Evolutionary conservation across 2,329 filamentous ascomycete species (phyloP).

Genomic region (Helicocarpus griseus): DNA sequence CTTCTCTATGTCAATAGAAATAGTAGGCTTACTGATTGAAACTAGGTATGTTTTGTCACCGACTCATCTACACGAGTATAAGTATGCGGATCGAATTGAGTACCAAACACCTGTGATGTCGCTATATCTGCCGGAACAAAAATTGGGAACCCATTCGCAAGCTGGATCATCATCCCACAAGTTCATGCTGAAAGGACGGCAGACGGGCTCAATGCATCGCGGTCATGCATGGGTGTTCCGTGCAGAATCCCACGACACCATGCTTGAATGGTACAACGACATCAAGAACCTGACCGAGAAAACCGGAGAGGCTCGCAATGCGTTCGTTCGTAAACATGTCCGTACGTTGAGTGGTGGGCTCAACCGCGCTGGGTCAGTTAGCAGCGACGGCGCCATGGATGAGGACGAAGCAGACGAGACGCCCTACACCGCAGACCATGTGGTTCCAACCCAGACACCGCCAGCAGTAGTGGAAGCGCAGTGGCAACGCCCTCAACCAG

Average conservation of each 20-base stretch:
- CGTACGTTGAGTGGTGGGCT: constrained; percentile 63
- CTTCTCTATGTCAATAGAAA: neutral
- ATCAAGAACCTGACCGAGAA: constrained; percentile 84
- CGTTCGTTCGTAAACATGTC: constrained; percentile 74
- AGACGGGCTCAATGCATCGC: constrained; percentile 86
- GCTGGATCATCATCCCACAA: constrained; percentile 83
- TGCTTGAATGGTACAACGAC: constrained; percentile 95
- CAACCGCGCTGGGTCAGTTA: constrained; percentile 49
- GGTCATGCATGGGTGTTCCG: constrained; percentile 61
- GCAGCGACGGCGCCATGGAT: constrained; percentile 68
- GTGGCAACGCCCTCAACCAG: constrained; percentile 69
- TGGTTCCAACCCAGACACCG: constrained; percentile 28
- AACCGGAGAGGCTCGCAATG: constrained; percentile 75
- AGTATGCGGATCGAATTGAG: constrained; percentile 82
- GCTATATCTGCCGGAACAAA: constrained; percentile 86
- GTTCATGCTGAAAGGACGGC: constrained; percentile 93
- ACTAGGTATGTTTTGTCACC: constrained; percentile 86
- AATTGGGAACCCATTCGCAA: constrained; percentile 82
- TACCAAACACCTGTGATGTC: constrained; percentile 90
- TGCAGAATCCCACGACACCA: constrained; percentile 71
- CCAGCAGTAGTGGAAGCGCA: constrained; percentile 27
- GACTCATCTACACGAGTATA: constrained; percentile 97
- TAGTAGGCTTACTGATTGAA: neutral
- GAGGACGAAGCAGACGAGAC: constrained; percentile 61
- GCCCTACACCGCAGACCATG: constrained; percentile 52